These are phyloP conservation scores for Hymenoscyphus linearis DNA, from an alignment of 2,329 filamentous ascomycete genomes.

Conservation along the genomic window DNA sequence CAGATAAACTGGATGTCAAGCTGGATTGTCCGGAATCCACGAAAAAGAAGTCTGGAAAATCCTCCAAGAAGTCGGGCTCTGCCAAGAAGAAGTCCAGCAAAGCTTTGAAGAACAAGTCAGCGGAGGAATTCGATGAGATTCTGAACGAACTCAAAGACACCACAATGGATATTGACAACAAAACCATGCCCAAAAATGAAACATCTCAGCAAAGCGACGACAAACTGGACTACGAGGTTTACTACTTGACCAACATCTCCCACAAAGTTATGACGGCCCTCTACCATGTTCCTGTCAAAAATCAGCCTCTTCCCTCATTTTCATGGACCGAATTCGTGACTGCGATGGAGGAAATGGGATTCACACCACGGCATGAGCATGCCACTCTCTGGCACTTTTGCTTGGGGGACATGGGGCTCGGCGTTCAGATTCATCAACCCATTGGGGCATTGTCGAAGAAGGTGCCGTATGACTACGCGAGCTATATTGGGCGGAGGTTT, in stretches of 20 bases:
- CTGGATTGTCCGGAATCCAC: too few species aligned
- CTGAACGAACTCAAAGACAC: neutral
- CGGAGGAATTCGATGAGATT: neutral
- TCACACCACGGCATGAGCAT: neutral
- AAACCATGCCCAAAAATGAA: neutral
- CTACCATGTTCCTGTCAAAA: neutral
- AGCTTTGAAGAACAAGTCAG: too few species aligned
- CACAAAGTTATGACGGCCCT: neutral
- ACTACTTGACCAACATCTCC: neutral
- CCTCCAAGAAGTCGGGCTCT: too few species aligned
- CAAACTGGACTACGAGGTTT: neutral
- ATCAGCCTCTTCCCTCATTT: neutral
- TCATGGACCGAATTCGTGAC: neutral
- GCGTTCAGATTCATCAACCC: neutral
- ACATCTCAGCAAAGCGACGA: neutral
- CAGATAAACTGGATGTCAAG: too few species aligned
- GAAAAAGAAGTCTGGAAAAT: too few species aligned
- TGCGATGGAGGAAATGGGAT: neutral
- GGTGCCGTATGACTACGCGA: neutral
- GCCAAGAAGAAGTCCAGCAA: too few species aligned
- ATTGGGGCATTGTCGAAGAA: neutral
- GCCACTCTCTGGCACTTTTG: neutral
- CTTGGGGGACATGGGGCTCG: neutral
- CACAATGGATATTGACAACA: too few species aligned
- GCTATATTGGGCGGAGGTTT: neutral